Conservation (phyloP, 2,329 filamentous ascomycete genomes). For the Phialophora verrucosa region DNA sequence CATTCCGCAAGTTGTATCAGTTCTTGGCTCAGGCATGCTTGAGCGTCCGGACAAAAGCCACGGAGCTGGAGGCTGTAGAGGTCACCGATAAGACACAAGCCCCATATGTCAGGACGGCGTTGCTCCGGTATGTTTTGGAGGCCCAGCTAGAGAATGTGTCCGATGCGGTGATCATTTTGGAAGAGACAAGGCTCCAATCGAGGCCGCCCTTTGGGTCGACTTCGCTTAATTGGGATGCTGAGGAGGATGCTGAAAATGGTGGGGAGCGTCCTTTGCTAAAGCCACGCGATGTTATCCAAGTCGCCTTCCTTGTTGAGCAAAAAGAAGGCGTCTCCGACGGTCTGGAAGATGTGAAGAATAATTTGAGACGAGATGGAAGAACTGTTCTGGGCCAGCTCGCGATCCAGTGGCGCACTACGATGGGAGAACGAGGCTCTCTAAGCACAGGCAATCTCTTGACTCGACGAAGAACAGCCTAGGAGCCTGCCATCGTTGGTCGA, state of each 20-base stretch:
- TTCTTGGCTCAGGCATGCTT: constrained; percentile 91
- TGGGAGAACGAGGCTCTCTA: constrained; percentile 87
- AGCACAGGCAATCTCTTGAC: constrained; percentile 78
- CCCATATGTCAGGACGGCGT: constrained; percentile 51
- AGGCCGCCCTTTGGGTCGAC: constrained; percentile 53
- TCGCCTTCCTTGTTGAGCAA: constrained; percentile 67
- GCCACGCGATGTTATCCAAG: constrained; percentile 68
- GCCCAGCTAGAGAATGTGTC: constrained; percentile 95
- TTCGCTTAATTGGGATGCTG: constrained; percentile 62
- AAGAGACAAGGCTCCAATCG: constrained; percentile 48
- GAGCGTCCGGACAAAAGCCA: constrained; percentile 88
- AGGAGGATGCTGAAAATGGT: constrained; percentile 50
- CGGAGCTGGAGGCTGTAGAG: constrained; percentile 60
- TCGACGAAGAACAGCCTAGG: constrained; percentile 43
- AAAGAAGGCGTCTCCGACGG: constrained; percentile 54
- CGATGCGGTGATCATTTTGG: constrained; percentile 79
- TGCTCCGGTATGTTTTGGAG: constrained; percentile 75
- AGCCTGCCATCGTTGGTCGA: constrained; percentile 7
- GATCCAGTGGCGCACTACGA: constrained; percentile 85
- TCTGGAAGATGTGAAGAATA: constrained; percentile 58
- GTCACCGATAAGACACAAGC: constrained; percentile 53
- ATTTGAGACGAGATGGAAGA: constrained; percentile 49
- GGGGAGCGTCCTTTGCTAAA: constrained; percentile 35
- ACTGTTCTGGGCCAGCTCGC: constrained; percentile 78
- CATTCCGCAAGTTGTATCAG: constrained; percentile 94